Evolutionary conservation across 2,329 filamentous ascomycete genomes (phyloP), one percentile per base, ranked within the genome.

Genomic region (Claviceps humidiphila): DNA sequence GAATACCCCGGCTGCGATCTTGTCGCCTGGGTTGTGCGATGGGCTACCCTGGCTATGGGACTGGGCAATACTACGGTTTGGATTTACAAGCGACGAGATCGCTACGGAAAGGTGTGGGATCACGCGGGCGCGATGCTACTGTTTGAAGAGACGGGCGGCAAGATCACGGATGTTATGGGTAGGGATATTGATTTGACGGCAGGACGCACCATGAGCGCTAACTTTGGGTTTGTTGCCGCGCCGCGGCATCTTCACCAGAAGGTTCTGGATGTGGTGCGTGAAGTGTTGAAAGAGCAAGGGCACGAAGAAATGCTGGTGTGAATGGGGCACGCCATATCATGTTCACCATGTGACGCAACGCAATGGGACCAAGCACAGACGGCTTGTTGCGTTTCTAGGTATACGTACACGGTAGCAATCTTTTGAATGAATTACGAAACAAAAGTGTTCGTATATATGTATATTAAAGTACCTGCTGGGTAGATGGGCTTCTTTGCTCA

Each of bases 81-180:
- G 76, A 71, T 78, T 9, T 81, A 81, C 64, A 73, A 71, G 55
- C 68, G 71, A 17, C 45, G 45, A 3, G 45, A 47, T 24, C 67
- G 76, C 0, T 66, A 67, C 11, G 78, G 71, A 9, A 81, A 81
- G 64, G 67, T 76, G 1, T 81, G 77, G 78, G 78, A 81, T 55
- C 78, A 81, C 52, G 77, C 77, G 0, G 78, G 78, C 2, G 78
- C 77, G 0, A 79, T 80, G 74, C 59, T 81, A 37, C 59, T 81
- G 7, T 81, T 77, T 44, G 72, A 78, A 54, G 78, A 81, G 60
- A 67, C 74, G 1, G 78, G 78, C 1, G 78, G 78, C 1, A 69
- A 66, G 53, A 68, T 81, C 49, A 80, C 76, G 0, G 78, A 81
- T 55, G 68, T 79, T 0, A 66, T 74, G 47, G 78, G 78, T 1